phyloP scores from a whole-genome alignment of 2,329 filamentous ascomycete genomes.

The Fusarium cyanostomum region DNA sequence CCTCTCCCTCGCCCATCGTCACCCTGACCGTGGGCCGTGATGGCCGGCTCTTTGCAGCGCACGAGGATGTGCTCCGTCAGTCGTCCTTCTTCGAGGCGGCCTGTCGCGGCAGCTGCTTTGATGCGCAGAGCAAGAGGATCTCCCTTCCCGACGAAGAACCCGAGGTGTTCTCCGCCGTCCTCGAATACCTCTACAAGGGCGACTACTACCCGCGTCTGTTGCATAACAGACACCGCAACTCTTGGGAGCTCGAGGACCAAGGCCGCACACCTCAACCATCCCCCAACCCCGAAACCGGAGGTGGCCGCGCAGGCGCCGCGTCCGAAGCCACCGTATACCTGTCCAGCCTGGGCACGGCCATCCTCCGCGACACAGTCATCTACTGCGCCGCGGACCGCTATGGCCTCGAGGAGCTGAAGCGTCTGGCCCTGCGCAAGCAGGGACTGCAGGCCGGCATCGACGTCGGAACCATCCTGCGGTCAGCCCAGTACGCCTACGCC shows the following conservation, averaged over 20 bases:
- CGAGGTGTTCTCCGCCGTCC: slow-evolving; percentile 90
- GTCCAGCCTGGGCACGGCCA: slow-evolving; percentile 74
- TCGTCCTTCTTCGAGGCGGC: slow-evolving; percentile 84
- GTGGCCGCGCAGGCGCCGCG: slow-evolving; percentile 57
- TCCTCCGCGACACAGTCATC: slow-evolving; percentile 92
- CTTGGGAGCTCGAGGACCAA: slow-evolving; percentile 86
- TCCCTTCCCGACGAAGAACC: slow-evolving; percentile 81
- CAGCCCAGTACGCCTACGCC: slow-evolving; percentile 93
- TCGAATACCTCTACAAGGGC: slow-evolving; percentile 97
- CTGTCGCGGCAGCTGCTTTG: slow-evolving; percentile 77
- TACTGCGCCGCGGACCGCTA: slow-evolving; percentile 94
- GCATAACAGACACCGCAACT: slow-evolving; percentile 85
- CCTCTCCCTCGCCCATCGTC: slow-evolving; percentile 75
- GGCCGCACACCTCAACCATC: slow-evolving; percentile 56
- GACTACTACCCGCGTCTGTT: slow-evolving; percentile 93
- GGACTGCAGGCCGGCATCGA: slow-evolving; percentile 93
- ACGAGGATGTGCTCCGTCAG: slow-evolving; percentile 89
- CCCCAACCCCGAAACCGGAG: slow-evolving; percentile 61
- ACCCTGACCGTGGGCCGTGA: slow-evolving; percentile 86
- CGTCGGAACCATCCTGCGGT: slow-evolving; percentile 89
- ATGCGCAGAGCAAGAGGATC: slow-evolving; percentile 80
- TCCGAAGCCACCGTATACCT: slow-evolving; percentile 72
- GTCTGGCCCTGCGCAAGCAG: slow-evolving; percentile 91
- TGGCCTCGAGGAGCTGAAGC: slow-evolving; percentile 91
- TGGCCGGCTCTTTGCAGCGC: slow-evolving; percentile 90